A percentile compares a stretch with the other conserved stretches of the same genome.
Conservation (phyloP, 202 grass and related monocot genomes). For the Setaria italica region DNA sequence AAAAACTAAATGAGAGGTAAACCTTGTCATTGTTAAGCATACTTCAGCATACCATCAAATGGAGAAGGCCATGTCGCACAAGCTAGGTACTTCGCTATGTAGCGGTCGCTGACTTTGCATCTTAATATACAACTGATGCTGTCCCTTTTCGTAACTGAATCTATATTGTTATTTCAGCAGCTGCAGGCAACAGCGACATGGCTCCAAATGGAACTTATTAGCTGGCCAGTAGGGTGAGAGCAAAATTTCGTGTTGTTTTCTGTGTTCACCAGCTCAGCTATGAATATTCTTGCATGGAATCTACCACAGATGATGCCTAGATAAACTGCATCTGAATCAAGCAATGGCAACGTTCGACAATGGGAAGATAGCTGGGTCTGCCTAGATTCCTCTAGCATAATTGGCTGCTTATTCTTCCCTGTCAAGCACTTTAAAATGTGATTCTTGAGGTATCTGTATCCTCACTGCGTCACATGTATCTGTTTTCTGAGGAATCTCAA, state of each 20-base stretch:
- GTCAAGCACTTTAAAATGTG: background rate
- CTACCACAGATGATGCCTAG: background rate
- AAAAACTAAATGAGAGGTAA: background rate
- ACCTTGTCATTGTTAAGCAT: constrained; percentile 20
- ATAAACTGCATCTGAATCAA: constrained; percentile 32
- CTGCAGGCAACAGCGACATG: background rate
- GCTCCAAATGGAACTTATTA: constrained; percentile 22
- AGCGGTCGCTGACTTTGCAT: constrained; percentile 48
- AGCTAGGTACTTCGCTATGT: background rate
- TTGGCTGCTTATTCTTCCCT: background rate
- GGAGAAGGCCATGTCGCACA: constrained; percentile 1
- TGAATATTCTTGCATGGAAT: background rate
- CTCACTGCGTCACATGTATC: constrained; percentile 21
- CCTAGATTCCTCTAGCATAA: background rate
- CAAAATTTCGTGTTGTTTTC: background rate
- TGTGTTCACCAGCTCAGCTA: background rate
- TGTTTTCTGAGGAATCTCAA: constrained; percentile 30
- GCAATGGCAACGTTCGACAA: background rate
- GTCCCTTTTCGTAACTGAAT: constrained; percentile 35
- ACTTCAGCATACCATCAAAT: constrained; percentile 7
- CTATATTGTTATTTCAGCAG: constrained; percentile 7
- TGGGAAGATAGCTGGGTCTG: background rate
- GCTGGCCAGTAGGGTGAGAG: constrained; percentile 3
- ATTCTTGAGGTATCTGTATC: constrained; percentile 1
- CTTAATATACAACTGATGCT: constrained; percentile 19